Base-by-base conservation (phyloP, 805 yeast genomes). In the Debaryomyces hansenii region DNA sequence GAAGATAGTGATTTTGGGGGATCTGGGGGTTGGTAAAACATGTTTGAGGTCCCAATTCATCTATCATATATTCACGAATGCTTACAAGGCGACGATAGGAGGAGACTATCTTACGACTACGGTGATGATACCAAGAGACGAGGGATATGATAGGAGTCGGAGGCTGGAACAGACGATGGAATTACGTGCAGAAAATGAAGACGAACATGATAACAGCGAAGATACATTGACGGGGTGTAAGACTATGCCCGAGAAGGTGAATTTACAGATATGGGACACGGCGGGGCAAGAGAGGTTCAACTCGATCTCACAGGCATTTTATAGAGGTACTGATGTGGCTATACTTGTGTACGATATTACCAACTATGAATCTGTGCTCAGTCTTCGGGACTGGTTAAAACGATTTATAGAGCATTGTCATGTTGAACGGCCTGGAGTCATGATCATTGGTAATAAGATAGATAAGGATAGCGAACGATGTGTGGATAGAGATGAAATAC, bases 1-100 rank as follows among this genome's bases (percentile, higher is more conserved):
- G 32, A 79, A 80, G 59, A 80, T 80, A 46, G 75, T 80, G n/a
- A 58, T 80, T 32, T 55, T 80, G 11, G 85, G 85, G 2, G 83
- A 80, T 59, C 78, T 76, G 62, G 79, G 80, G 3, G 85, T 80
- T 12, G 85, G 85, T 4, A 80, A 80, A 52, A 80, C 84, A 11
- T 78, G 84, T 42, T 61, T 80, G 4, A 63, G 85, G 42, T 67
- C 80, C 3, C 84, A 79, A 56, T 78, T 74, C 55, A 72, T 80
- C 5, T 81, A 80, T 51, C 82, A 75, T 45, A 69, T 76, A 35
- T 80, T 80, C 57, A 71, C 81, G 47, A 75, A 72, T 51, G 81
- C 80, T 9, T 80, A 80, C 56, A 72, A 77, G 56, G 83, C 84
- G 36, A 79, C 85, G 6, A 77, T 80, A 4, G 84, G 84, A 9